A percentile compares a stretch with the other conserved stretches of the same genome.
Conservation (phyloP, 2,329 filamentous ascomycete species). For the Pseudocercospora eumusae region DNA sequence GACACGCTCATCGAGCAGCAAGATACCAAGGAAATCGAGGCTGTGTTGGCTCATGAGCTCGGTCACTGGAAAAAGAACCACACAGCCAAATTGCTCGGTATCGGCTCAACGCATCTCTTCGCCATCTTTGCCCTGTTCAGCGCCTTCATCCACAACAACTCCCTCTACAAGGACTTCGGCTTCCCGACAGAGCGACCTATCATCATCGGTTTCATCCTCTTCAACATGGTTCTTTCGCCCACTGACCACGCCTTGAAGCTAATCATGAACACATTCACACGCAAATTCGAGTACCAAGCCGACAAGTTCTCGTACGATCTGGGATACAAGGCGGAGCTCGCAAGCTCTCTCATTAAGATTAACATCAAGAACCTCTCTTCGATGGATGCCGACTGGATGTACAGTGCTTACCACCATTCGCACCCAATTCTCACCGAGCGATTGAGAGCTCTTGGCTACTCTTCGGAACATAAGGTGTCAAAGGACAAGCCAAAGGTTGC, state of each 20-base stretch:
- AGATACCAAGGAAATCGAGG: conserved; percentile 86
- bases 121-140: conserved; percentile 97
- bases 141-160: conserved; percentile 93
- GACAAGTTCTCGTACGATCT: conserved; percentile 80
- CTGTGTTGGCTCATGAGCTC: conserved; percentile 91
- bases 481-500: conserved; percentile 44
- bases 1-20: conserved; percentile 97
- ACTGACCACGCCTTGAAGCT: conserved; percentile 95
- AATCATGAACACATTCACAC: conserved; percentile 91
- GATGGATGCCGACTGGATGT: conserved; percentile 99
- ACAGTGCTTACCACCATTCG: conserved; percentile 97
- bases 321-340: conserved; percentile 81
- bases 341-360: conserved; percentile 88
- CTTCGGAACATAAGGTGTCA: conserved; percentile 60
- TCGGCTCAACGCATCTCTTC: conserved; percentile 82
- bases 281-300: conserved; percentile 94
- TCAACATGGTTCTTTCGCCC: conserved; percentile 92
- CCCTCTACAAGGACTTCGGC: conserved; percentile 86
- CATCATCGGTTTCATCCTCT: conserved; percentile 95
- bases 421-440: conserved; percentile 95
- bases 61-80: conserved; percentile 97
- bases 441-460: conserved; percentile 87
- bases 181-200: conserved; percentile 82
- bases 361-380: conserved; percentile 97
- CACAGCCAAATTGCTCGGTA: conserved; percentile 86